These are phyloP conservation scores for Karstenula rhodostoma DNA, from an alignment of 2,329 filamentous ascomycete genomes.

Conservation along the genomic window DNA sequence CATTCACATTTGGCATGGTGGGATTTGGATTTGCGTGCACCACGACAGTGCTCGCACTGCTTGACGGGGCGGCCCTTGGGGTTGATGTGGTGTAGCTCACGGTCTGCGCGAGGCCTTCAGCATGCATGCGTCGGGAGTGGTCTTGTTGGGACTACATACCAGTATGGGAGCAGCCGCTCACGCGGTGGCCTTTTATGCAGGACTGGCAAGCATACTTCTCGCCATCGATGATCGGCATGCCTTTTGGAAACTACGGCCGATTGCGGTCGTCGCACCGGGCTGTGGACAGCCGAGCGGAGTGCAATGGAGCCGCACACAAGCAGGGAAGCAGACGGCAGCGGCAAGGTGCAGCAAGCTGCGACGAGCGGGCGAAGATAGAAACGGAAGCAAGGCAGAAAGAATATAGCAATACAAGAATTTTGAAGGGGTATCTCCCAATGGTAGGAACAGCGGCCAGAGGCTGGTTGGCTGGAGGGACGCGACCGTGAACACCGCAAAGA, in stretches of 20 bases:
- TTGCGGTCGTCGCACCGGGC: constrained; percentile 45
- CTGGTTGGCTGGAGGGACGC: constrained; percentile 24
- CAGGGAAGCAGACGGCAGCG: constrained; percentile 27
- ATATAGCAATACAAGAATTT: constrained; percentile 24
- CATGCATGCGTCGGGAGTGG: constrained; percentile 30
- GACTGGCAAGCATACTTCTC: constrained; percentile 98
- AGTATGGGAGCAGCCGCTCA: constrained; percentile 96
- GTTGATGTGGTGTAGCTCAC: constrained; percentile 91
- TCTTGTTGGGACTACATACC: constrained; percentile 63
- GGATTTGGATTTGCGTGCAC: constrained; percentile 93
- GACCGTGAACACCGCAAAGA: constrained; percentile 50
- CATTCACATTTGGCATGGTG: constrained; percentile 97
- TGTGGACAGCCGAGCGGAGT: constrained; percentile 31
- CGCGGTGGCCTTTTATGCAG: constrained; percentile 96
- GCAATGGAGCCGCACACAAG: constrained; percentile 21
- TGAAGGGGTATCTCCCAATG: constrained; percentile 47
- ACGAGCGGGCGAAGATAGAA: constrained; percentile 14
- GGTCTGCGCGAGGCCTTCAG: constrained; percentile 66
- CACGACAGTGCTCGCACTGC: constrained; percentile 96
- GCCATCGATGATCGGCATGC: constrained; percentile 68
- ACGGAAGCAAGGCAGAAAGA: constrained; percentile 10
- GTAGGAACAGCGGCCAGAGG: constrained; percentile 29
- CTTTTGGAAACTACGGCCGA: constrained; percentile 40
- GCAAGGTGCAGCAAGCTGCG: constrained; percentile 23
- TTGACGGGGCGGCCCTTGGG: constrained; percentile 97